phyloP scores from a whole-genome alignment of 1,284 basidiomycete species.

The Heliocybe sulcata region DNA sequence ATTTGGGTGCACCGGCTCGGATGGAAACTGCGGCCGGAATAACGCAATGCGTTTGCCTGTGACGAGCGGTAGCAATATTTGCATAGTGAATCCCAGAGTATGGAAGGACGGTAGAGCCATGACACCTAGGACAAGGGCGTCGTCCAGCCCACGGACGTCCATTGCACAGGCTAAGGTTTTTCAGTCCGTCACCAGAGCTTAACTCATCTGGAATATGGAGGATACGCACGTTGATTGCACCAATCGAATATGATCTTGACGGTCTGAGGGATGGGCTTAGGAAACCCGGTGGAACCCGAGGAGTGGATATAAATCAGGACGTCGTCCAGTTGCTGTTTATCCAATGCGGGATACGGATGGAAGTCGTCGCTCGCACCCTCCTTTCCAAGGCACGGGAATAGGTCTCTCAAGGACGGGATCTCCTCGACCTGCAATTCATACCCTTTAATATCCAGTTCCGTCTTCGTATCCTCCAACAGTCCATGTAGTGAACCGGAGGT shows the following conservation, averaged over 20 bases:
- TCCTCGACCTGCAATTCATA: conserved; percentile 9
- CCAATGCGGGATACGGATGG: conserved; percentile 2
- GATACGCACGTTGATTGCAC: not conserved
- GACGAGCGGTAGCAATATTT: conserved; percentile 9
- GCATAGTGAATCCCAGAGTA: conserved; percentile 10
- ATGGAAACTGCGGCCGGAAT: conserved; percentile 10
- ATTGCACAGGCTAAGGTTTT: not conserved
- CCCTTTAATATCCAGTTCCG: conserved; percentile 3
- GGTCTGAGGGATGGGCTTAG: conserved; percentile 6
- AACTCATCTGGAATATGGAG: not conserved
- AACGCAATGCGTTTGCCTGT: conserved; percentile 8
- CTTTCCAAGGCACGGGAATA: conserved; percentile 10
- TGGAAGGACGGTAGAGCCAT: conserved; percentile 14
- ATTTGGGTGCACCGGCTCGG: conserved; percentile 6
- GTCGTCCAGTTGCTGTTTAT: not conserved
- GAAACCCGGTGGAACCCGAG: conserved; percentile 15
- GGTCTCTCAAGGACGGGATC: conserved; percentile 8
- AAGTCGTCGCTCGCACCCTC: conserved; percentile 4
- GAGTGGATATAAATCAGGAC: conserved; percentile 14
- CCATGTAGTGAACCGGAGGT: conserved; percentile 7
- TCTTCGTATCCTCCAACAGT: conserved; percentile 8
- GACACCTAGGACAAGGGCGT: conserved; percentile 4
- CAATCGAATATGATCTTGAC: not conserved
- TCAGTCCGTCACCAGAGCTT: not conserved
- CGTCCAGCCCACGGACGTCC: not conserved